Base-by-base conservation (phyloP, 176 grass and related monocot genomes). In the Aegilops tauschii region DNA sequence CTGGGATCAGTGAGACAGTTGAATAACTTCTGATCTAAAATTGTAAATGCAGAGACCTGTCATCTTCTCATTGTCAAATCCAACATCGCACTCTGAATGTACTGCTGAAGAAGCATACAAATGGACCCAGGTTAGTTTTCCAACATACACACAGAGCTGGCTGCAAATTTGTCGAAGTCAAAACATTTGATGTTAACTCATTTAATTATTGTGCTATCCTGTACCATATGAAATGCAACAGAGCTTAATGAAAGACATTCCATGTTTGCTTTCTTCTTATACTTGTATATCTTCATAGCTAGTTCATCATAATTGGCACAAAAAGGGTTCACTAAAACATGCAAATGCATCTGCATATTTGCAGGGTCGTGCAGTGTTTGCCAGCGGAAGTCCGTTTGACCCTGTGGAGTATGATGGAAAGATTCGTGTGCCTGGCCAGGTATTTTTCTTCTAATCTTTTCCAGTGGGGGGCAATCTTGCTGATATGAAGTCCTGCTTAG, bases 361-460 rank as follows among this genome's bases (percentile, higher is more conserved):
- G 42, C 79, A 97, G 97, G 94, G 94, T 21, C 94, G 94, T 84
- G 90, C 83, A 42, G 87, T 99, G 50, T 99, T 99, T 96, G 97
- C 97, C 77, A 99, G 97, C 74, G 97, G 97, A 63, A 99, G 97
- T 89, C 97, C 97, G 23, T 99, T 99, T 93, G 90, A 79, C 70
- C 92, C 94, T 61, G 90, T 99, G 39, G 94, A 99, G 72, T 90
- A 92, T 20, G 71, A 94, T 18, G 97, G 90, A 36, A 97, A 90
- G 87, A 65, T 87, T 80, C 86, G 82, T 88, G 80, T 94, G 76
- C 87, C 94, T 73, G 97, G 97, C 83, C 97, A 99, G 94, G 97
- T 99, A 88, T 73, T 49, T 16, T 88, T 80, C 77, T 87, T 89
- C 50, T 52, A n/a, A 8, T 50, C 23, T 65, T 11, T n/a, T 75